phyloP scores from a whole-genome alignment of 2,329 filamentous ascomycete genomes.

The Cercospora sp. region DNA sequence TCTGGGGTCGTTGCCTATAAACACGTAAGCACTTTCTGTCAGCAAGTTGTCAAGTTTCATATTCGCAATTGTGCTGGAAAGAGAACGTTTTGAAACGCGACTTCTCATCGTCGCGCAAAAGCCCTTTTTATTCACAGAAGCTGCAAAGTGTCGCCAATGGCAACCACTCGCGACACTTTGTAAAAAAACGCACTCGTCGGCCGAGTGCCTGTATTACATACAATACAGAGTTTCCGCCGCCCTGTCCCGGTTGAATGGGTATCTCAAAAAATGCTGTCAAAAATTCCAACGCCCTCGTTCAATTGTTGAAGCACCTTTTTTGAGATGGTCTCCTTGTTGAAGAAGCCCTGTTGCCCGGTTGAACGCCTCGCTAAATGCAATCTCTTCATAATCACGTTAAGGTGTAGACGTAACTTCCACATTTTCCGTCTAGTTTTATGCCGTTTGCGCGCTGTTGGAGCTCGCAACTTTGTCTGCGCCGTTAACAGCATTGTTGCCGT shows the following conservation, averaged over 20 bases:
- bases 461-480: conserved; percentile 30
- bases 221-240: conserved; percentile 13
- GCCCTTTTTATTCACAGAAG: background rate
- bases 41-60: background rate
- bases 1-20: background rate
- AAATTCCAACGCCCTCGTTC: conserved; percentile 16
- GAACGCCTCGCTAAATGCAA: conserved; percentile 31
- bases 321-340: conserved; percentile 28
- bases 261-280: conserved; percentile 29
- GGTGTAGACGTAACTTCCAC: conserved; percentile 8
- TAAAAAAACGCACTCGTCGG: background rate
- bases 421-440: conserved; percentile 23
- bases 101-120: background rate
- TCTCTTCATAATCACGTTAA: conserved; percentile 12
- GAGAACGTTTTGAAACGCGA: background rate
- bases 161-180: background rate
- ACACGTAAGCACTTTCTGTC: background rate
- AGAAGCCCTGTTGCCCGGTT: conserved; percentile 22
- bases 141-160: background rate
- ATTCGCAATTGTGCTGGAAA: background rate
- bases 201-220: conserved; percentile 3
- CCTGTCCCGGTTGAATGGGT: conserved; percentile 38
- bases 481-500: conserved; percentile 36
- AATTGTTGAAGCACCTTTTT: conserved; percentile 22
- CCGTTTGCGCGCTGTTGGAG: conserved; percentile 31